Base-by-base conservation (phyloP, 257 asterid species). In the Jasminum sambac region DNA sequence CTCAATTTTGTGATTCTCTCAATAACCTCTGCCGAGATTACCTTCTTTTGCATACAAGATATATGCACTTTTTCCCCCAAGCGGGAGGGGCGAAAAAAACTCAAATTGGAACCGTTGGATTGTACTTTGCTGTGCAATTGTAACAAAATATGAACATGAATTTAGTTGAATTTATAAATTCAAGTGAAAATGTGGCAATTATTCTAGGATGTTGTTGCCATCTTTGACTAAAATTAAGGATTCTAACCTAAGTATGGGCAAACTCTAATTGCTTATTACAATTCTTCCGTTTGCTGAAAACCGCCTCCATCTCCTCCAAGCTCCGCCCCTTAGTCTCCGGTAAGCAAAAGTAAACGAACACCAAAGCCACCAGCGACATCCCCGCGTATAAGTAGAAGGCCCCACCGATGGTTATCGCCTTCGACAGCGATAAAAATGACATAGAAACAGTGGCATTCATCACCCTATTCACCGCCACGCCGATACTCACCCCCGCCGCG, bases 391-490 rank as follows among this genome's bases (percentile, higher is more conserved):
- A 17, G 44, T 74, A 90, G 24, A 90, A 87, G 0, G 88, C 80
- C 9, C 95, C 95, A 0, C 95, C 95, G 11, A 71, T 79, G 0
- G 92, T 90, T 8, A 90, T 81, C n/a, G 89, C 87, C 3, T 44
- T 16, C 11, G 87, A 74, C 13, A 90, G 60, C 6, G 95, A 83
- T 68, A 87, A 50, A 52, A 90, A 90, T 5, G 87, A 21, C 96
- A 90, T 86, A 0, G 92, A 87, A 24, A 90, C 86, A 0, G 90
- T 86, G 0, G 95, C 96, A n/a, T 89, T 89, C 88, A 80, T 89
- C 76, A 84, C 60, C 77, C 96, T 79, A 68, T 89, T 89, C 17
- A 89, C 87, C 2, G 82, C 95, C 58, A 89, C 96, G 10, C 89
- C 77, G 9, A 89, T 63, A 34, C 90, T 81, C 1, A 81, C 88